Evolutionary conservation across 768 basidiomycete genomes (phyloP).

Genomic region (Naganishia kalamii): DNA sequence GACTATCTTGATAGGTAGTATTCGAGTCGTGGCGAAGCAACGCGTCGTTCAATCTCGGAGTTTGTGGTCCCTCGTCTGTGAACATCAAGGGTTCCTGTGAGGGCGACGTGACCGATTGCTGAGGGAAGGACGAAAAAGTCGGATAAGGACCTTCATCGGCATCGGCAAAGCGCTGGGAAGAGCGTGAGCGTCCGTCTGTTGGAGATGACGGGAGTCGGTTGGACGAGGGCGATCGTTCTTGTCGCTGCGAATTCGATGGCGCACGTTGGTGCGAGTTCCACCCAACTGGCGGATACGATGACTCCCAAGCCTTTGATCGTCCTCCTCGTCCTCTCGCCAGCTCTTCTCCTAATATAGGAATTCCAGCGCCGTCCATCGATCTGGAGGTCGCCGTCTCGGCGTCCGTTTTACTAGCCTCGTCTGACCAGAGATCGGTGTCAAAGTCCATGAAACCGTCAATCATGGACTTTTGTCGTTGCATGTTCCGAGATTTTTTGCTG

Average conservation of each 20-base stretch:
- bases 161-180: conserved; percentile 7
- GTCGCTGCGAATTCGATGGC: not conserved
- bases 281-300: conserved; percentile 12
- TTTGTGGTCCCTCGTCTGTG: not conserved
- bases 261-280: conserved; percentile 15
- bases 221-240: not conserved
- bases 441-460: conserved; percentile 41
- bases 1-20: not conserved
- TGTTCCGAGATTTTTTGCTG: conserved; percentile 35
- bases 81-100: not conserved
- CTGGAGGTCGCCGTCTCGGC: not conserved
- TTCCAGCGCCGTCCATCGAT: not conserved
- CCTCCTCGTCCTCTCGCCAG: not conserved
- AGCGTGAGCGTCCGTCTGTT: not conserved
- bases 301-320: conserved; percentile 17
- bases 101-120: not conserved
- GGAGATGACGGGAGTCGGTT: not conserved
- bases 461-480: conserved; percentile 41
- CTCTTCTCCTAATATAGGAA: not conserved
- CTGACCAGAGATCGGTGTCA: conserved; percentile 41
- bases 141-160: conserved; percentile 7
- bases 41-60: not conserved
- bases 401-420: conserved; percentile 2
- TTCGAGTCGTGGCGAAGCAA: not conserved
- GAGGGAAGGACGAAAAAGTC: not conserved